Evolutionary conservation across 805 yeast species (phyloP), one percentile per base, ranked within the genome.

Genomic region (Starmerella bombi): DNA sequence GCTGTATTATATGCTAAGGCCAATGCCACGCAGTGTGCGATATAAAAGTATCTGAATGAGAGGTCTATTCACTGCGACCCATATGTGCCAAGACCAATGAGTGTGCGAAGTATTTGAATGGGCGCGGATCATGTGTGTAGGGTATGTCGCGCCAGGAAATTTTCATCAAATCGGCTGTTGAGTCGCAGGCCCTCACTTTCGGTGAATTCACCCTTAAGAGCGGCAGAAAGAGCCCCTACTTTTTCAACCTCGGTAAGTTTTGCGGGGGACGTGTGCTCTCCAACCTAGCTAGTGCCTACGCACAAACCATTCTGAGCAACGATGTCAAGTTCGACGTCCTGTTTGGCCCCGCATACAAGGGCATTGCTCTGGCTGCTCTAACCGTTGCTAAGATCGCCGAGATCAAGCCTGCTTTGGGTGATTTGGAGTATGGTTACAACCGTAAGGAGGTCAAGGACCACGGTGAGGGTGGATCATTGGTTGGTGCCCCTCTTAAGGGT

Each of bases 261-360:
- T 72, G 72, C 62, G 75, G 84, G 6, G 95, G 94, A 29, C 72
- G 71, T 49, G 70, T 80, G 43, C 67, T 88, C 45, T 74, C 83
- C n/a, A 74, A 76, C 31, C 67, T 88, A 52, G 95, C 94, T 17
- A 72, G 78, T 5, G 80, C 94, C 5, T 91, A 86, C 57, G 97
- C 98, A 23, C 70, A 73, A 43, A 80, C 94, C 22, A 88, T 88
- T 50, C 76, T 86, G 51, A 75, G 72, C 36, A 72, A 88, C 0
- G 88, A 80, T 5, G 56, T 88, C 37, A 78, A 85, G 58, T 86
- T 88, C 53, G 97, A 88, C 55, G 76, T 91, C 32, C 65, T 88
- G 41, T 88, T 88, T 57, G 98, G 98, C 6, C 98, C 98, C 9
- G 98, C 98, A 22, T 88, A 88, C 64, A 91, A 91, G 65, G 98